Conservation (phyloP, 2,329 filamentous ascomycete genomes). For the Paradendryphiella salina region DNA sequence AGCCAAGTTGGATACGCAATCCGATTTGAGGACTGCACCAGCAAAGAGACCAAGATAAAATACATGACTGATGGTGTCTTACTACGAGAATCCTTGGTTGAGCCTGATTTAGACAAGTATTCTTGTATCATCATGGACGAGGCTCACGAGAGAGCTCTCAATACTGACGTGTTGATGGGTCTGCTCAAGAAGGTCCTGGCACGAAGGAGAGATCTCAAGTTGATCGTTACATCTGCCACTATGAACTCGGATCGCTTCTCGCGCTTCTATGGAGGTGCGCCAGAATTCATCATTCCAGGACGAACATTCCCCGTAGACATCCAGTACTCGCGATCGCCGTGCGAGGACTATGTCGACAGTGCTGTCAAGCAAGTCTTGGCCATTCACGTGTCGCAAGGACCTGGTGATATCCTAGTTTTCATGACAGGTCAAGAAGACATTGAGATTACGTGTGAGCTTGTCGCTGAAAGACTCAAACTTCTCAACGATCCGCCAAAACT, state of each 20-base stretch:
- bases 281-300: constrained; percentile 94
- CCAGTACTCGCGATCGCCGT: constrained; percentile 90
- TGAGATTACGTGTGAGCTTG: constrained; percentile 90
- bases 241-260: constrained; percentile 98
- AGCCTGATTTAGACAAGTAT: constrained; percentile 91
- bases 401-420: constrained; percentile 94
- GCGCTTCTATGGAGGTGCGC: constrained; percentile 92
- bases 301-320: constrained; percentile 96
- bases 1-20: constrained; percentile 93
- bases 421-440: constrained; percentile 99
- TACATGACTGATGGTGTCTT: constrained; percentile 99
- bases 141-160: constrained; percentile 92
- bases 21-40: constrained; percentile 97
- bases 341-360: constrained; percentile 96
- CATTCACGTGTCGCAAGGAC: constrained; percentile 92
- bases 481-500: constrained; percentile 94
- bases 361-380: constrained; percentile 94
- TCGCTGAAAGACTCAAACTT: constrained; percentile 82
- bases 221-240: constrained; percentile 96
- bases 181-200: constrained; percentile 96
- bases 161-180: constrained; percentile 97
- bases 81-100: constrained; percentile 87
- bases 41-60: constrained; percentile 92
- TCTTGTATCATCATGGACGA: constrained; percentile 99
- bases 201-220: constrained; percentile 83